Evolutionary conservation across 2,329 filamentous ascomycete genomes (phyloP).

Genomic region (Hymenoscyphus albidus): DNA sequence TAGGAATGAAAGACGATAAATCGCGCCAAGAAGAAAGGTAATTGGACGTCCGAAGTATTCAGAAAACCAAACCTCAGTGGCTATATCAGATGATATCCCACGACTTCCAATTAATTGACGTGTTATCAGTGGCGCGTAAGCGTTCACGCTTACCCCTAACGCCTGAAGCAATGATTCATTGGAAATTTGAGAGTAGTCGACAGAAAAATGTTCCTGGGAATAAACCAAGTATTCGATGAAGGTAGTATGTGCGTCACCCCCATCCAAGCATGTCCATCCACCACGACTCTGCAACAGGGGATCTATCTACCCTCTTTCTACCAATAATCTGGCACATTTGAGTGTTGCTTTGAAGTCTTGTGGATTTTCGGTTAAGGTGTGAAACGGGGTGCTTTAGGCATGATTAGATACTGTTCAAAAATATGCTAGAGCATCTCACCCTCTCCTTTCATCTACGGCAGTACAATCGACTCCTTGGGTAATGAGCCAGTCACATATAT

Average conservation of each 20-base stretch:
- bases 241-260: neutral
- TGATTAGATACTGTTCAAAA: neutral
- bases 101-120: neutral
- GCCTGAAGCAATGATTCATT: neutral
- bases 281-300: neutral
- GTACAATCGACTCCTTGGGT: neutral
- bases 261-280: neutral
- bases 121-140: neutral
- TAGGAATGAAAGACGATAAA: neutral
- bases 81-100: neutral
- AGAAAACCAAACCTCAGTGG: neutral
- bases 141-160: neutral
- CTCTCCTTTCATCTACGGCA: neutral
- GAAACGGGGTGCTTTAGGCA: neutral
- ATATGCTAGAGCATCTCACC: neutral
- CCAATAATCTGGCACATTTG: neutral
- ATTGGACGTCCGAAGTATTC: neutral
- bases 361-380: neutral
- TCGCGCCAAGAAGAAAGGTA: neutral
- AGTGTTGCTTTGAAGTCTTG: neutral
- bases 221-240: neutral
- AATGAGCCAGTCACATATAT: neutral
- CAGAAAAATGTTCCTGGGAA: neutral
- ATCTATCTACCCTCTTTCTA: neutral
- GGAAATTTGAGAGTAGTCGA: neutral